phyloP scores from a whole-genome alignment of 2,329 filamentous ascomycete species.

The Trichoderma sp. region DNA sequence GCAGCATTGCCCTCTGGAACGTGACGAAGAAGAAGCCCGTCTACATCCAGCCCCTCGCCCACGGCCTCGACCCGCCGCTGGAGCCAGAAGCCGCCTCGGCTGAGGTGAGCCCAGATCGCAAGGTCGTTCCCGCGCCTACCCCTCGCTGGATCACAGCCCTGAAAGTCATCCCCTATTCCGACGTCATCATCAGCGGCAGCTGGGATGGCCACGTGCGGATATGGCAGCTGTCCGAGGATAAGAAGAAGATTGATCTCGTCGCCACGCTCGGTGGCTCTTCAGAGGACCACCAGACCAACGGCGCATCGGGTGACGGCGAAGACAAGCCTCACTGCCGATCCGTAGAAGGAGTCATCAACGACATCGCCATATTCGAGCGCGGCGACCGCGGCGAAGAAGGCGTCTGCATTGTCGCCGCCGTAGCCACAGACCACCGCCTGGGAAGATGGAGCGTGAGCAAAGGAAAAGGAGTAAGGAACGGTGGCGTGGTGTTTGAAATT shows the following conservation, averaged over 20 bases:
- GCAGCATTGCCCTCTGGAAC: conserved; percentile 83
- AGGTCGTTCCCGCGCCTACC: conserved; percentile 64
- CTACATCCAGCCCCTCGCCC: conserved; percentile 76
- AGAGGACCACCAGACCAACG: background rate
- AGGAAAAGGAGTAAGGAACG: conserved; percentile 69
- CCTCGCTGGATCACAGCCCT: conserved; percentile 92
- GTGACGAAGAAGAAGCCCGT: conserved; percentile 94
- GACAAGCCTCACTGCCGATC: conserved; percentile 36
- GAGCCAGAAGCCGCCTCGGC: conserved; percentile 71
- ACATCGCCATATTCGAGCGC: conserved; percentile 83
- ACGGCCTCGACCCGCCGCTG: conserved; percentile 78
- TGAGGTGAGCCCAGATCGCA: conserved; percentile 65
- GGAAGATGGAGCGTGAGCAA: conserved; percentile 74
- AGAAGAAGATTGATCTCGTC: conserved; percentile 72
- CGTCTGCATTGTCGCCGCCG: conserved; percentile 80
- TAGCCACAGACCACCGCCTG: conserved; percentile 83
- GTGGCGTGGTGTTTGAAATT: conserved; percentile 86
- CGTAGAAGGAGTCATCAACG: conserved; percentile 82
- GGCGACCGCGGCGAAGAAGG: conserved; percentile 77
- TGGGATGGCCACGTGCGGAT: conserved; percentile 86
- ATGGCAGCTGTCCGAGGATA: conserved; percentile 85
- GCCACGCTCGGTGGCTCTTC: conserved; percentile 61
- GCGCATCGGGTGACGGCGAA: conserved; percentile 37
- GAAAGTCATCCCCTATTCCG: conserved; percentile 83
- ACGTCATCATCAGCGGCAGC: conserved; percentile 86